phyloP scores from a whole-genome alignment of 495 filamentous ascomycete species.

The Penicillium goetzii region DNA sequence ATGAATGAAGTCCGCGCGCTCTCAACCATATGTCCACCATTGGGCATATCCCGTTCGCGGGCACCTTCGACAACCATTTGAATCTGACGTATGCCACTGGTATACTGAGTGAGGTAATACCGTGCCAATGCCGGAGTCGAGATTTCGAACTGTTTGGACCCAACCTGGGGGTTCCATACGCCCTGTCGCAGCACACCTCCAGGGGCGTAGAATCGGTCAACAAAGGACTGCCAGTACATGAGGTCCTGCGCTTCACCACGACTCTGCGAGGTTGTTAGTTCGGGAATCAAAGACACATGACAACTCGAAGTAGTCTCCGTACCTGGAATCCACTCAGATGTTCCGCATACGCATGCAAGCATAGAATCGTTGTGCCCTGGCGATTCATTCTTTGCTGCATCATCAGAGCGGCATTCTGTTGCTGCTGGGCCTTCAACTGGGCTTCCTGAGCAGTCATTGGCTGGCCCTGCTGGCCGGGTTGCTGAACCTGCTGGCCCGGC shows the following conservation, averaged over 20 bases:
- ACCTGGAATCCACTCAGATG: constrained; percentile 67
- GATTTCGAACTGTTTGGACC: constrained; percentile 77
- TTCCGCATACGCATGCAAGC: constrained; percentile 71
- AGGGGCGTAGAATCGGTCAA: constrained; percentile 73
- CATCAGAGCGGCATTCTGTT: constrained; percentile 51
- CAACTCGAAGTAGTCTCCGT: constrained; percentile 28
- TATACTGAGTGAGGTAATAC: constrained; percentile 81
- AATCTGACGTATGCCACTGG: constrained; percentile 78
- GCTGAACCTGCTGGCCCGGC: constrained; percentile 46
- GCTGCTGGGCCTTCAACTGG: constrained; percentile 49
- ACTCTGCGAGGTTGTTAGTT: constrained; percentile 47
- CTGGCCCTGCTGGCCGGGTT: constrained; percentile 46
- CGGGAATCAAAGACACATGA: not conserved
- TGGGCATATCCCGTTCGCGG: constrained; percentile 58
- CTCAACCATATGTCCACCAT: constrained; percentile 67
- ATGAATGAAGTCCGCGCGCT: constrained; percentile 64
- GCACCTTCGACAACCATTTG: constrained; percentile 69
- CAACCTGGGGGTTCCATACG: constrained; percentile 54
- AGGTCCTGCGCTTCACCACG: constrained; percentile 63
- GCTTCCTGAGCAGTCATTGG: constrained; percentile 46
- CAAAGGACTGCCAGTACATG: constrained; percentile 73
- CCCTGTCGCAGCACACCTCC: constrained; percentile 69
- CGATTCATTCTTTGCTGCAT: constrained; percentile 57
- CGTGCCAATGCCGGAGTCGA: constrained; percentile 72
- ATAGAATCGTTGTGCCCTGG: constrained; percentile 62